Evolutionary conservation across 2,329 filamentous ascomycete species (phyloP).

Genomic region (Aureobasidium subglaciale): DNA sequence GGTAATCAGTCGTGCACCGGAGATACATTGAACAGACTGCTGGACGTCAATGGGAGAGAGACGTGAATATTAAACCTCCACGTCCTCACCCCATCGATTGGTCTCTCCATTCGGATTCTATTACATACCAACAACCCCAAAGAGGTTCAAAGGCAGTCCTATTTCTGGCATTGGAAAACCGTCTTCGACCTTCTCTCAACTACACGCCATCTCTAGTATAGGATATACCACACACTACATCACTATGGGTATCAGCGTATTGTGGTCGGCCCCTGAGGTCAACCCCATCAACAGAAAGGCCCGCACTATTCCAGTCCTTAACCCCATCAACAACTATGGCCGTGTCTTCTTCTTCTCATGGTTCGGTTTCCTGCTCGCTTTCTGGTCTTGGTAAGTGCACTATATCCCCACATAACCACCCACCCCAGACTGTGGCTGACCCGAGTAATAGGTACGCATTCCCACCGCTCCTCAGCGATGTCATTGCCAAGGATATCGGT

Average conservation of each 20-base stretch:
- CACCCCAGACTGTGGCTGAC: slow-evolving; percentile 6
- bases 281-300: slow-evolving; percentile 84
- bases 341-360: slow-evolving; percentile 87
- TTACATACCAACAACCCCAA: slow-evolving; percentile 8
- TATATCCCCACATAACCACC: background rate
- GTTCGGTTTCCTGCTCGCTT: slow-evolving; percentile 79
- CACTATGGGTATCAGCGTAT: slow-evolving; percentile 16
- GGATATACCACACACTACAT: background rate
- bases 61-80: slow-evolving; percentile 13
- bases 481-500: slow-evolving; percentile 71
- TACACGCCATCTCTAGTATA: background rate
- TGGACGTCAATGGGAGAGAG: background rate
- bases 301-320: slow-evolving; percentile 69
- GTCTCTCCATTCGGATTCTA: slow-evolving; percentile 8
- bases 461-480: slow-evolving; percentile 70
- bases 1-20: slow-evolving; percentile 12
- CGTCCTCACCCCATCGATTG: background rate
- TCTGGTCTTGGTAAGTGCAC: slow-evolving; percentile 63
- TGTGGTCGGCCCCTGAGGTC: slow-evolving; percentile 58
- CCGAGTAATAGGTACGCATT: slow-evolving; percentile 64
- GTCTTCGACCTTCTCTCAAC: background rate
- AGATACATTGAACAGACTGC: slow-evolving; percentile 11
- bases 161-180: background rate
- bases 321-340: slow-evolving; percentile 71
- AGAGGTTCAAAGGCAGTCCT: background rate